Evolutionary conservation across 2,329 filamentous ascomycete genomes (phyloP).

Genomic region (Ophiostoma sp.): DNA sequence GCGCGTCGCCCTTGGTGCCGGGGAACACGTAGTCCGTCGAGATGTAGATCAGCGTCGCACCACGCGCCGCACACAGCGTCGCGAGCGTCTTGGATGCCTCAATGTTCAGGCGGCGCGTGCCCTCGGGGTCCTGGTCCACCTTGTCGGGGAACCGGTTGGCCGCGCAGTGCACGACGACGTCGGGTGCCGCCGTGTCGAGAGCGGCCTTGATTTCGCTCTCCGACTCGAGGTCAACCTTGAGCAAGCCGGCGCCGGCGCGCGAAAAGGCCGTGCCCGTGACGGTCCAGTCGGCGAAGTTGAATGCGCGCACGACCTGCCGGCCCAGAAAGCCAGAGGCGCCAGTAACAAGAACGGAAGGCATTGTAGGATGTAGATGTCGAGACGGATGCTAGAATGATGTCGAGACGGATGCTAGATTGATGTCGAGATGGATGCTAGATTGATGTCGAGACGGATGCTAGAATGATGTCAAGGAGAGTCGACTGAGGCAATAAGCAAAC

Average conservation of each 20-base stretch:
- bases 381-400: not conserved
- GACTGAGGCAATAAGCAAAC: too few relatives aligned
- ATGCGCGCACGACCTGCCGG: constrained; percentile 67
- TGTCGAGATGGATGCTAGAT: not conserved
- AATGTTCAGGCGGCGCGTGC: constrained; percentile 68
- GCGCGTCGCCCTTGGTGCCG: constrained; percentile 70
- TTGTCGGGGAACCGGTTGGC: constrained; percentile 85
- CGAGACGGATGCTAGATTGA: not conserved
- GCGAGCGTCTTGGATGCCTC: constrained; percentile 64
- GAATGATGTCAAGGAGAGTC: too few relatives aligned
- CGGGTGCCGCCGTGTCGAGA: constrained; percentile 57
- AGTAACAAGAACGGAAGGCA: constrained; percentile 59
- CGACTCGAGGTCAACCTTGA: constrained; percentile 53
- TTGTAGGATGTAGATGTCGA: not conserved
- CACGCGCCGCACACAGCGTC: constrained; percentile 55
- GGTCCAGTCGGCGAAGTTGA: constrained; percentile 61
- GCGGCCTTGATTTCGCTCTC: constrained; percentile 43
- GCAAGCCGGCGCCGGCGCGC: constrained; percentile 63
- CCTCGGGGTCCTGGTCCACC: constrained; percentile 72
- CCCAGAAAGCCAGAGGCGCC: constrained; percentile 81
- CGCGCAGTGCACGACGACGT: constrained; percentile 78
- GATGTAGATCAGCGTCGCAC: constrained; percentile 66
- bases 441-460: not conserved
- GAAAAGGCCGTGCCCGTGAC: constrained; percentile 69
- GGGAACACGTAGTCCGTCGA: constrained; percentile 79